Conservation (phyloP, 2,329 filamentous ascomycete species). For the Dryadomyces quercus-mongolicae region DNA sequence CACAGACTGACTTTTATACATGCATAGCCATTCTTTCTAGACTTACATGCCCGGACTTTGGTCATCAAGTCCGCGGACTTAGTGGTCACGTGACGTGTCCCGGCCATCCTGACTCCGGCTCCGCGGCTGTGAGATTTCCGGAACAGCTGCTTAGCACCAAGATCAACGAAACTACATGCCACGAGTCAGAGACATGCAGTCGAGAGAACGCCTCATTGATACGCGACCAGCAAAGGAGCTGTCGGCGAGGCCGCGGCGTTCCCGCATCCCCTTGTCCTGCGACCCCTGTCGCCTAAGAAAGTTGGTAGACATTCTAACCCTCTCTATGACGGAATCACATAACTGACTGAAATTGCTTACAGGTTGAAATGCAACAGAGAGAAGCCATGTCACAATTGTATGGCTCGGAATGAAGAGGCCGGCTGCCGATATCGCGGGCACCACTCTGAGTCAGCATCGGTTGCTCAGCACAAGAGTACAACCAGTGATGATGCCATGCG, state of each 20-base stretch:
- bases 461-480: too few species aligned
- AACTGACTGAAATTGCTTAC: too few species aligned
- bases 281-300: background rate
- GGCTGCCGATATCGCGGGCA: background rate
- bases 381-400: slow-evolving; percentile 1
- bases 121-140: too few species aligned
- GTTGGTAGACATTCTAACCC: background rate
- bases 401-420: background rate
- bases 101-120: too few species aligned
- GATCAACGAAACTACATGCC: background rate
- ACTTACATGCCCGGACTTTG: too few species aligned
- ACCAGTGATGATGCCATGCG: background rate
- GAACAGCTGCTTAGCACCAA: background rate
- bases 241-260: background rate
- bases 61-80: slow-evolving; percentile 1
- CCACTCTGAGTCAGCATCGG: background rate
- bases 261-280: slow-evolving; percentile 1
- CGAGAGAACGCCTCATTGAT: background rate
- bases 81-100: background rate
- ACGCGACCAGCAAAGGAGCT: background rate
- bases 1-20: too few species aligned
- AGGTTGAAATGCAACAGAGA: slow-evolving; percentile 1
- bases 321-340: too few species aligned
- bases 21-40: too few species aligned
- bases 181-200: background rate